Percentiles rank a stretch among this genome's conserved stretches.
phyloP scores from a whole-genome alignment of 1,139 yeast genomes.

The Geotrichum phurueaensis region DNA sequence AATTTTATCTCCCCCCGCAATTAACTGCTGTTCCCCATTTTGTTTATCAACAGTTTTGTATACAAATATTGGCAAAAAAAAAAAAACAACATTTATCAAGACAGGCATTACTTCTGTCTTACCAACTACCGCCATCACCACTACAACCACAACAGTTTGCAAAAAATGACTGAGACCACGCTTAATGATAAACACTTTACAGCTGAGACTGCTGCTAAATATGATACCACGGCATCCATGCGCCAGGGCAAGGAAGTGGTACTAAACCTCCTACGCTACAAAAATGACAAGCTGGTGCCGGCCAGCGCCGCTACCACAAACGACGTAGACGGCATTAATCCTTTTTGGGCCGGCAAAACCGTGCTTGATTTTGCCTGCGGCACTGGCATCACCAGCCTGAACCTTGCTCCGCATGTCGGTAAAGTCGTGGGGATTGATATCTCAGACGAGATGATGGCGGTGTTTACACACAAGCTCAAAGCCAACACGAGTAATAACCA shows the following conservation, averaged over 20 bases:
- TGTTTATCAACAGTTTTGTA: too few species aligned
- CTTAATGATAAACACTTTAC: neutral
- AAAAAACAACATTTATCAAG: too few species aligned
- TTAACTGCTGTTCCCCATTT: too few species aligned
- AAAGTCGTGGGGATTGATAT: slow-evolving; percentile 31
- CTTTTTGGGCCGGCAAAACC: slow-evolving; percentile 21
- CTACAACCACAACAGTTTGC: neutral
- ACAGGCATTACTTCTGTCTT: too few species aligned
- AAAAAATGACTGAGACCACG: neutral
- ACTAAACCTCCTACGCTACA: slow-evolving; percentile 26
- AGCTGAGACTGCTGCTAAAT: neutral
- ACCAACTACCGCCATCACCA: neutral
- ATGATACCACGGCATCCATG: neutral
- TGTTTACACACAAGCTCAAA: slow-evolving; percentile 24
- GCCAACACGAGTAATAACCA: slow-evolving; percentile 24
- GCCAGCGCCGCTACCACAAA: slow-evolving; percentile 14
- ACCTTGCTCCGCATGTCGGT: slow-evolving; percentile 26
- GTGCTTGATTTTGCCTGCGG: slow-evolving; percentile 35
- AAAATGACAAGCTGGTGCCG: slow-evolving; percentile 36
- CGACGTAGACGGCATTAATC: neutral
- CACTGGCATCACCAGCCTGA: slow-evolving; percentile 26
- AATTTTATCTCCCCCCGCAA: neutral
- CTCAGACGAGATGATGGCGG: slow-evolving; percentile 27
- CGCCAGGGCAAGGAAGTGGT: neutral
- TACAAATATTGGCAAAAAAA: too few species aligned